phyloP scores from a whole-genome alignment of 345 rosid genomes.

The Euclidium syriacum region DNA sequence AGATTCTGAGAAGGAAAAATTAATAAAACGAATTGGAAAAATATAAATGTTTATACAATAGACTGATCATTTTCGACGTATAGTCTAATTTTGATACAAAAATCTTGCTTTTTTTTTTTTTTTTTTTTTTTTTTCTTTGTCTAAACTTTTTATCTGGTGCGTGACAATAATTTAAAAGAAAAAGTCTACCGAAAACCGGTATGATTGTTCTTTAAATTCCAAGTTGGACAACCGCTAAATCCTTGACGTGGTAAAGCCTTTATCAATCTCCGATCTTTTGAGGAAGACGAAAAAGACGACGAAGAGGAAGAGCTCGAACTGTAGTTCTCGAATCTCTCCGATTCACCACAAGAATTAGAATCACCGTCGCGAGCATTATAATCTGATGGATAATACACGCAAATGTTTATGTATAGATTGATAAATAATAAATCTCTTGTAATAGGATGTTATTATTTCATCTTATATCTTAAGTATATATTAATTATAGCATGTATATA shows the following conservation, averaged over 20 bases:
- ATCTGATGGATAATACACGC: not conserved
- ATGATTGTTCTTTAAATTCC: conserved; percentile 18
- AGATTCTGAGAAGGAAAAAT: not conserved
- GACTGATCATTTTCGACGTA: not conserved
- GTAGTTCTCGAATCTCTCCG: conserved; percentile 4
- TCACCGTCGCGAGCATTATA: not conserved
- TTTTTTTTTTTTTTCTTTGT: not conserved
- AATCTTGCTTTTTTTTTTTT: no score
- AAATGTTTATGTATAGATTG: not conserved
- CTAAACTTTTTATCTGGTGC: not conserved
- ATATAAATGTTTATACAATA: not conserved
- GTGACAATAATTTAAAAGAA: not conserved
- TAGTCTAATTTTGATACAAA: not conserved
- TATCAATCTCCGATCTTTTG: conserved; percentile 11
- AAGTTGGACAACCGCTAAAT: conserved; percentile 32
- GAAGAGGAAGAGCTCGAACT: conserved; percentile 40
- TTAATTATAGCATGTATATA: no score
- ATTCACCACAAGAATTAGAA: conserved; percentile 21
- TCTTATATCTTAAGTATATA: no score
- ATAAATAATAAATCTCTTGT: no score
- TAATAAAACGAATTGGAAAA: not conserved
- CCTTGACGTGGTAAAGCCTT: conserved; percentile 18
- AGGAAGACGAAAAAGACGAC: conserved; percentile 31
- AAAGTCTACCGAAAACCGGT: conserved; percentile 25
- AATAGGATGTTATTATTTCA: no score